Percentiles rank a stretch among this genome's conserved stretches.
Conservation (phyloP, 2,329 filamentous ascomycete species). For the Mollisiaceae sp. region DNA sequence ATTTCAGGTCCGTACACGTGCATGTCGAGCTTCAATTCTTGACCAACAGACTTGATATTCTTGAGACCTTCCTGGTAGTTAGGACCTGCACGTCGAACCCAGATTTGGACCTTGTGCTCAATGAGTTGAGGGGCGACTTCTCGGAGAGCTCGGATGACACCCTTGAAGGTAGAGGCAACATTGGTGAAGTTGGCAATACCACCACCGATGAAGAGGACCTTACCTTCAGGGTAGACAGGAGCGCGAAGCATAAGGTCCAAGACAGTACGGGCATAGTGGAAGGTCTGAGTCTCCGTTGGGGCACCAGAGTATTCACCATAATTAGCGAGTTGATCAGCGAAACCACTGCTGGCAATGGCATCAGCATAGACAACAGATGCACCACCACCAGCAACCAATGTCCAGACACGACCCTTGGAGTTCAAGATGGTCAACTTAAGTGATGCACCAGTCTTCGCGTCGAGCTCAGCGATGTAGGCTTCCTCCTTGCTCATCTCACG, state of each 20-base stretch:
- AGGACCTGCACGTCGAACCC: conserved; percentile 87
- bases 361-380: conserved; percentile 99
- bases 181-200: conserved; percentile 99
- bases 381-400: conserved; percentile 97
- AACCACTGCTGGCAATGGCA: conserved; percentile 95
- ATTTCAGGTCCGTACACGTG: conserved; percentile 83
- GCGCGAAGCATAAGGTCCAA: conserved; percentile 97
- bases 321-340: conserved; percentile 96
- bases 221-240: conserved; percentile 83
- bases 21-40: conserved; percentile 95
- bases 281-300: conserved; percentile 97
- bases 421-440: conserved; percentile 98
- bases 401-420: conserved; percentile 91
- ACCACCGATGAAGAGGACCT: conserved; percentile 99
- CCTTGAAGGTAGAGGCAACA: conserved; percentile 99
- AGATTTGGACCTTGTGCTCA: conserved; percentile 98
- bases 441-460: conserved; percentile 98
- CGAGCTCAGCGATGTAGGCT: conserved; percentile 97
- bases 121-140: conserved; percentile 84
- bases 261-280: conserved; percentile 97
- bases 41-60: conserved; percentile 97
- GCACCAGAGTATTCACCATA: conserved; percentile 99
- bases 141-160: conserved; percentile 93
- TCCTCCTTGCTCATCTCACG: conserved; percentile 99
- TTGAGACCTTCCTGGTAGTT: conserved; percentile 99